Percentiles rank a stretch among this genome's conserved stretches.
Conservation (phyloP, 2,329 filamentous ascomycete species). For the Calycina marina region DNA sequence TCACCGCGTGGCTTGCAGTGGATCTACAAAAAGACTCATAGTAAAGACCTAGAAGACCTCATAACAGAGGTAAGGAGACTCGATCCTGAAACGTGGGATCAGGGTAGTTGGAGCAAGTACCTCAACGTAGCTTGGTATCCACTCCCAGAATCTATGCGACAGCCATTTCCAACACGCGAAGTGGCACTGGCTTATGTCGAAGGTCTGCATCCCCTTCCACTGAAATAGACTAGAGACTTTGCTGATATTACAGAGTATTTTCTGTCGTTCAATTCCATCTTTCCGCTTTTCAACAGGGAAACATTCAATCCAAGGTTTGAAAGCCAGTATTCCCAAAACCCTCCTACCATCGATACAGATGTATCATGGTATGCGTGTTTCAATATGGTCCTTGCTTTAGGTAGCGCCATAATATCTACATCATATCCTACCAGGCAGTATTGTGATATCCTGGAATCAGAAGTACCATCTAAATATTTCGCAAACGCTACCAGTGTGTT, state of each 20-base stretch:
- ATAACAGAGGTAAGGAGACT: slow-evolving; percentile 2
- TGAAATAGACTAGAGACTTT: slow-evolving; percentile 1
- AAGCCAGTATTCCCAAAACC: slow-evolving; percentile 12
- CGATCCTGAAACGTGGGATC: slow-evolving; percentile 4
- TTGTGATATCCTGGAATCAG: not conserved
- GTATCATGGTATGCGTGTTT: slow-evolving; percentile 16
- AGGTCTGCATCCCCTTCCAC: slow-evolving; percentile 6
- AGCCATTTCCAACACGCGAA: slow-evolving; percentile 11
- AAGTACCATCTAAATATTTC: slow-evolving; percentile 7
- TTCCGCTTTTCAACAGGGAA: slow-evolving; percentile 10
- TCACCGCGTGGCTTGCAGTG: slow-evolving; percentile 15
- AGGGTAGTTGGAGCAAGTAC: slow-evolving; percentile 4
- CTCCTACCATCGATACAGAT: slow-evolving; percentile 6
- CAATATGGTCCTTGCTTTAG: slow-evolving; percentile 12
- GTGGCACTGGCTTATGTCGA: slow-evolving; percentile 11
- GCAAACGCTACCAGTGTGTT: slow-evolving; percentile 14
- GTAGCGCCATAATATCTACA: not conserved
- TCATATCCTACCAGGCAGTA: not conserved
- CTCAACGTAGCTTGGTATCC: slow-evolving; percentile 9
- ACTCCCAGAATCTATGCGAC: slow-evolving; percentile 7
- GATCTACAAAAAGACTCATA: slow-evolving; percentile 11
- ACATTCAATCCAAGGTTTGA: slow-evolving; percentile 10
- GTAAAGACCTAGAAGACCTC: slow-evolving; percentile 2
- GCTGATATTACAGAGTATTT: slow-evolving; percentile 10
- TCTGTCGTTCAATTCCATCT: slow-evolving; percentile 9